These are phyloP conservation scores for Beta lomatogona DNA, from an alignment of 179 eudicot species.

Conservation along the genomic window DNA sequence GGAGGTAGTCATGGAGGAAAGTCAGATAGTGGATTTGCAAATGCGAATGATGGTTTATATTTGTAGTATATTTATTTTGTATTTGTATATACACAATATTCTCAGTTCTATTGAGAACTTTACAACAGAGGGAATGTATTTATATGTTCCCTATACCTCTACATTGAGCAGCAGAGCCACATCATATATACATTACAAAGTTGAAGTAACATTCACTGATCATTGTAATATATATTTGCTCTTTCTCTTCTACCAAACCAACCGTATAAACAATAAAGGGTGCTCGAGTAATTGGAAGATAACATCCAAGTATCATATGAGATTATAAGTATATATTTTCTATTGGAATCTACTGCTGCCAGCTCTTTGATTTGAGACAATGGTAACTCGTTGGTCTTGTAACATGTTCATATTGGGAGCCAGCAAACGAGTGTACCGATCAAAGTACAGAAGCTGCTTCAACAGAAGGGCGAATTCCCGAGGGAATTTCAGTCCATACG, in stretches of 20 bases:
- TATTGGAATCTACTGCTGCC: slow-evolving; percentile 27
- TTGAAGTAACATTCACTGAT: not conserved
- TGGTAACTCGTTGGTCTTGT: slow-evolving; percentile 78
- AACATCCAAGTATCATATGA: not conserved
- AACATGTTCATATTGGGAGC: slow-evolving; percentile 98
- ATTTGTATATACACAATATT: not conserved
- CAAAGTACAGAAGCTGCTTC: slow-evolving; percentile 97
- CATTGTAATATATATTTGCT: not conserved
- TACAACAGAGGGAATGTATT: too few relatives aligned
- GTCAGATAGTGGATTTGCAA: too few relatives aligned
- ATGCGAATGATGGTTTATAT: too few relatives aligned
- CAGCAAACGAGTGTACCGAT: slow-evolving; percentile 88
- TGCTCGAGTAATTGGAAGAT: not conserved
- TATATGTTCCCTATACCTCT: slow-evolving; percentile 11
- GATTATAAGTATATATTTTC: not conserved
- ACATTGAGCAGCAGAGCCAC: not conserved
- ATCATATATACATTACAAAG: slow-evolving; percentile 6
- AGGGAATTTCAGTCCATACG: slow-evolving; percentile 91
- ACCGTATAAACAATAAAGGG: too few relatives aligned
- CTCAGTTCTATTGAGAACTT: not conserved
- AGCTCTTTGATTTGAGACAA: slow-evolving; percentile 60
- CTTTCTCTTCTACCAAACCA: not conserved
- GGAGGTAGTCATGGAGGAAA: too few relatives aligned
- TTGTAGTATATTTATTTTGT: too few relatives aligned
- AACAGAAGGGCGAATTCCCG: slow-evolving; percentile 94